Percentiles rank a stretch among this genome's conserved stretches.
Evolutionary conservation across 2,329 filamentous ascomycete species (phyloP).

Genomic region (Parastagonospora avenae): DNA sequence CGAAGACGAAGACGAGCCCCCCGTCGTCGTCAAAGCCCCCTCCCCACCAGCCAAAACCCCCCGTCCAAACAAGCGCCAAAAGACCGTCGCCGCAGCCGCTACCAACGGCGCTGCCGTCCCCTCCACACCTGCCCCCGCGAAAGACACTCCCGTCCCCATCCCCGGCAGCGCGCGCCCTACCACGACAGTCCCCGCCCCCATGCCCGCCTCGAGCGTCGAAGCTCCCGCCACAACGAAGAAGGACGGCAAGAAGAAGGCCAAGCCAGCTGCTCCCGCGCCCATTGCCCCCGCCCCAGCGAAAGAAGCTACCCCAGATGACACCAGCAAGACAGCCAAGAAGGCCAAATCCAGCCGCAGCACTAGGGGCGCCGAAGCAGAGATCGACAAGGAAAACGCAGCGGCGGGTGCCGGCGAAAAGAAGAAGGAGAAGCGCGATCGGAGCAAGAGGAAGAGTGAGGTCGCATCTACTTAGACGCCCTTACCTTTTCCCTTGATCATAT

Average conservation of each 20-base stretch:
- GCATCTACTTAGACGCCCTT: conserved; percentile 20
- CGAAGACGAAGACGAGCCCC: conserved; percentile 39
- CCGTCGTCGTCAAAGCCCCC: conserved; percentile 42
- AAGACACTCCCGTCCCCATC: conserved; percentile 32
- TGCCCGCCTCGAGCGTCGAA: conserved; percentile 4
- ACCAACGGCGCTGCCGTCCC: conserved; percentile 28
- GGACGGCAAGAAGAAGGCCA: conserved; percentile 42
- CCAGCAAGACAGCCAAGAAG: conserved; percentile 41
- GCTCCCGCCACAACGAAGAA: conserved; percentile 35
- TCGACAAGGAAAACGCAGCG: conserved; percentile 31
- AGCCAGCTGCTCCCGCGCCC: conserved; percentile 23
- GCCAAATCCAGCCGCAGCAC: conserved; percentile 40
- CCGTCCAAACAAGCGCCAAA: conserved; percentile 47
- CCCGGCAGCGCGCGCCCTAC: conserved; percentile 19
- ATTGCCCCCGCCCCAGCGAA: conserved; percentile 35
- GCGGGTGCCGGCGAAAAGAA: conserved; percentile 6
- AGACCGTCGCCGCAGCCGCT: conserved; percentile 28
- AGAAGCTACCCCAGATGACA: conserved; percentile 38
- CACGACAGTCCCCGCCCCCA: conserved; percentile 18
- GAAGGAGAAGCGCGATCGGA: conserved; percentile 42
- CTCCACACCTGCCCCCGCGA: conserved; percentile 18
- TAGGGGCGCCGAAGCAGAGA: conserved; percentile 38
- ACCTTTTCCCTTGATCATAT: neutral
- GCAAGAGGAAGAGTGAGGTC: conserved; percentile 43
- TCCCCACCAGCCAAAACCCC: conserved; percentile 44